A percentile compares a stretch with the other conserved stretches of the same genome.
Conservation (phyloP, 140 eudicot species). For the Stevia rebaudiana region DNA sequence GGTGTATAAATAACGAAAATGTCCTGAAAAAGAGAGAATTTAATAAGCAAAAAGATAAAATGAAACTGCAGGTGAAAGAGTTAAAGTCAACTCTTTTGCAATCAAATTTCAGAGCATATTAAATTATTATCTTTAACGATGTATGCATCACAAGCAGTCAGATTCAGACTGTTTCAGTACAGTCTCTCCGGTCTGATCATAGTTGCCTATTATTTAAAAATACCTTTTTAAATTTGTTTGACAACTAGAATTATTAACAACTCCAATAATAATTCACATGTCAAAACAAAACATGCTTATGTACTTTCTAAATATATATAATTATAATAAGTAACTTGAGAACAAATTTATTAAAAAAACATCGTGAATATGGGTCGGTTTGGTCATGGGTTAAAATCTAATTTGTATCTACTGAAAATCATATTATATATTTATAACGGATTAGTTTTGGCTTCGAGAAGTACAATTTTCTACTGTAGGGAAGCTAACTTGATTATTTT, state of each 20-base stretch:
- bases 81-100: constrained; percentile 31
- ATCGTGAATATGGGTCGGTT: too few species aligned
- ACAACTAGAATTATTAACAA: constrained; percentile 20
- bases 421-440: too few species aligned
- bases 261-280: constrained; percentile 8
- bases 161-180: constrained; percentile 22
- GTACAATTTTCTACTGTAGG: too few species aligned
- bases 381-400: too few species aligned
- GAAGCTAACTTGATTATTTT: too few species aligned
- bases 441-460: too few species aligned
- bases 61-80: not conserved
- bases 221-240: not conserved
- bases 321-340: not conserved
- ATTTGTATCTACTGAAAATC: too few species aligned
- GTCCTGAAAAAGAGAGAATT: not conserved
- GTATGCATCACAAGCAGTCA: constrained; percentile 20
- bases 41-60: constrained; percentile 13
- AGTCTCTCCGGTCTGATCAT: not conserved
- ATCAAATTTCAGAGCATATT: constrained; percentile 22
- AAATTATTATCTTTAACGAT: constrained; percentile 8
- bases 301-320: not conserved
- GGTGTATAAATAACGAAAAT: constrained; percentile 19
- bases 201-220: not conserved
- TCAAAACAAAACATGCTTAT: constrained; percentile 3
- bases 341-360: too few species aligned